A percentile compares a stretch with the other conserved stretches of the same genome.
These are phyloP conservation scores for Leishmania amazonensis DNA, from an alignment of 208 protist genomes.

Conservation along the genomic window DNA sequence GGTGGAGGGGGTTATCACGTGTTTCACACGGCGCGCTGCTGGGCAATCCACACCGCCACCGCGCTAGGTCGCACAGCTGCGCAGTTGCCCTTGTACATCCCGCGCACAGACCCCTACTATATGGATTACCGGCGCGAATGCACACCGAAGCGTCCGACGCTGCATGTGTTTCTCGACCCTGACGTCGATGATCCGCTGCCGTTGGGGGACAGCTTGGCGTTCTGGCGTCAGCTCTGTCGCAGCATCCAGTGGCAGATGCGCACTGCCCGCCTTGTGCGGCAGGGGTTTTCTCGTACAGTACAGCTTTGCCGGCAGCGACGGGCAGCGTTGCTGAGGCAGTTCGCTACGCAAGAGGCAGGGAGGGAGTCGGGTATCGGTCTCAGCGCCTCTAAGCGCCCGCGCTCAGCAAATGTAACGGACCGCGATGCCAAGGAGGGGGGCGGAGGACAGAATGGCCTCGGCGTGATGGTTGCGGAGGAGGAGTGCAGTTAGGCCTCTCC, in stretches of 20 bases:
- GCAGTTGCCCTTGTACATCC: constrained; percentile 73
- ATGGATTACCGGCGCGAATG: constrained; percentile 68
- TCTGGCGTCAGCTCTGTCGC: constrained; percentile 71
- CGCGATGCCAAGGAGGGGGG: background rate
- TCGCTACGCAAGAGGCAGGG: background rate
- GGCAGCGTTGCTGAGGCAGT: constrained; percentile 4
- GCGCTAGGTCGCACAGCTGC: constrained; percentile 58
- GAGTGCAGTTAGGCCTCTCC: background rate
- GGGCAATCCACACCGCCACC: constrained; percentile 97
- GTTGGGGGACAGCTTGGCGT: constrained; percentile 45
- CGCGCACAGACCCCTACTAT: constrained; percentile 76
- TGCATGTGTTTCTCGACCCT: constrained; percentile 74
- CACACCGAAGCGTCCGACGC: constrained; percentile 58
- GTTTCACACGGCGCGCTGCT: constrained; percentile 98
- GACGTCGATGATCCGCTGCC: constrained; percentile 68
- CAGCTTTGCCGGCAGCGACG: constrained; percentile 16
- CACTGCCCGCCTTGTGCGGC: constrained; percentile 46
- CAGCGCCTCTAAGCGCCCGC: constrained; percentile 8
- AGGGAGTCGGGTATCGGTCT: background rate
- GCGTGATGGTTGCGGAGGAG: background rate
- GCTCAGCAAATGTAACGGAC: background rate
- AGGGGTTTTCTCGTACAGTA: constrained; percentile 58
- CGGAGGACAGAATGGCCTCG: background rate
- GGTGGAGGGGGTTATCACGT: constrained; percentile 99
- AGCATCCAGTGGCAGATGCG: constrained; percentile 70